Base-by-base conservation (phyloP, 1,284 basidiomycete species). In the Puccinia horiana region DNA sequence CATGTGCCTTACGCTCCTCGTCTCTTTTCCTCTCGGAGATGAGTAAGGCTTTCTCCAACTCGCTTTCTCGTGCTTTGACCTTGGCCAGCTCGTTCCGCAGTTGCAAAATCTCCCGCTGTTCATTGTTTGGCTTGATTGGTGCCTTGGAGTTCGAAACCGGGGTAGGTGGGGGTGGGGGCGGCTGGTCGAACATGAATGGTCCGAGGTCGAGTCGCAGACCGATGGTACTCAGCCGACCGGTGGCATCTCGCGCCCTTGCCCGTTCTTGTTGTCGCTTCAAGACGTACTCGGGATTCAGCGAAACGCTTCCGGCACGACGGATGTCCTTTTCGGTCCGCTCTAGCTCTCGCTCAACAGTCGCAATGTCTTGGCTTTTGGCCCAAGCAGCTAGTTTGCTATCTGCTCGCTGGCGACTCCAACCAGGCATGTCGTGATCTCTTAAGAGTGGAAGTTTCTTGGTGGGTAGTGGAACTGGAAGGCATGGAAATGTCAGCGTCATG, bases 291-390 rank as follows among this genome's bases (percentile, higher is more conserved):
- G 52, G 56, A 40, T 61, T 56, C 5, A 61, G 35, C 2, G 74
- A 76, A n/a, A 58, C n/a, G 40, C 56, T 76, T 20, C 40, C 40
- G 40, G 40, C 40, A 40, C 56, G 52, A 42, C 52, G 52, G 52
- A 76, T 37, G n/a, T 76, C 74, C 54, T 76, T 56, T 14, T 63
- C 49, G 37, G 56, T 42, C 29, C 56, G 12, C 20, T 76, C 54
- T 35, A 76, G 37, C 44, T 76, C 74, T 9, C 74, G 52, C n/a
- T 76, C 56, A 37, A 76, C 74, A 16, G 74, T 76, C 18, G 58
- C 58, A 16, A 76, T 35, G 58, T 76, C 74, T 63, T 76, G 74
- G 58, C 54, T 63, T 42, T 76, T 56, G 16, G 74, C 74, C 74
- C 74, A 76, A 42, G 52, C 74, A 18, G 37, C 37, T 9, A 76